phyloP scores from a whole-genome alignment of 331 rosid species.

The Quercus tomentella region DNA sequence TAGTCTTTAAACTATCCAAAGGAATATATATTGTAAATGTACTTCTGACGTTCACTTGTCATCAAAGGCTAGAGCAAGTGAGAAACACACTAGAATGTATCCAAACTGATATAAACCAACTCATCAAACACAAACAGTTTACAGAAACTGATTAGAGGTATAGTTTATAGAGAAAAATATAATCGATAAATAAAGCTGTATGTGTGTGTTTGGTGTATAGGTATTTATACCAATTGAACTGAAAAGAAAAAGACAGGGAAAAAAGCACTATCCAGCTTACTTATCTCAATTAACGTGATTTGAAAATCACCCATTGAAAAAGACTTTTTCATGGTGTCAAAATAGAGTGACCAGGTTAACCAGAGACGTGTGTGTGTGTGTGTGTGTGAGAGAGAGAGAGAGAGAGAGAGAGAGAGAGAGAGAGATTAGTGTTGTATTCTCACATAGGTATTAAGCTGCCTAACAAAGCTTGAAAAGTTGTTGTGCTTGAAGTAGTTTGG shows the following conservation, averaged over 20 bases:
- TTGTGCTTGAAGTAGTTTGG: conserved; percentile 85
- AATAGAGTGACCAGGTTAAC: background rate
- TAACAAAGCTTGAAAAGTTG: conserved; percentile 84
- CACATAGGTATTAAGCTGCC: conserved; percentile 81
- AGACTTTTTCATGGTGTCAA: background rate
- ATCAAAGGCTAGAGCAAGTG: background rate
- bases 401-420: conserved; percentile 4
- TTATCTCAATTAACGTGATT: background rate
- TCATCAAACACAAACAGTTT: background rate
- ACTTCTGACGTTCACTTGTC: background rate
- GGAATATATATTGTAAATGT: background rate
- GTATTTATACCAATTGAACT: background rate
- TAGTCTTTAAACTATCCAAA: background rate
- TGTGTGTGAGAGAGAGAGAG: no score
- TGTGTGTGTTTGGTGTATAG: background rate
- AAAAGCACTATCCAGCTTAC: background rate
- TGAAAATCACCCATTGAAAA: background rate
- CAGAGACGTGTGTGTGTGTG: background rate
- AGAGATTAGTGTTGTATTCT: conserved; percentile 8
- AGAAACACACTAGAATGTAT: background rate
- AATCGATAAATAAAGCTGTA: background rate
- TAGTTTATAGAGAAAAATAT: background rate
- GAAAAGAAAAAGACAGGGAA: background rate
- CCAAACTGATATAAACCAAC: background rate
- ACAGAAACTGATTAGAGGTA: background rate